Evolutionary conservation across 805 yeast species (phyloP), one percentile per base, ranked within the genome.

Genomic region (Blastobotrys peoriensis): DNA sequence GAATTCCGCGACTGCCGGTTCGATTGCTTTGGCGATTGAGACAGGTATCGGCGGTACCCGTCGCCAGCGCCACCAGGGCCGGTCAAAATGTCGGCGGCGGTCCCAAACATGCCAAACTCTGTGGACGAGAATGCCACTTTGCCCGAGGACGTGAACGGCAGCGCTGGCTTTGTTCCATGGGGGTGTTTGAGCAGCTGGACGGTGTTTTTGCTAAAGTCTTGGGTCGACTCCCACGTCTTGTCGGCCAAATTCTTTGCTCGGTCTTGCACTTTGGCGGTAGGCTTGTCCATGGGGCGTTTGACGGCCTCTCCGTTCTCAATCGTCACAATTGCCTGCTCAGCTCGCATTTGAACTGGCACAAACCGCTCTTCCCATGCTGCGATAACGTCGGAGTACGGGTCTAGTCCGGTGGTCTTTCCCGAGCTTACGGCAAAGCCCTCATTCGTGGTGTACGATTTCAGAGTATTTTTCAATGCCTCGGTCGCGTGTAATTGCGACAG

Each of bases 171-270:
- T 5, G 41, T 36, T 3, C 25, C 38, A 17, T 23, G 44, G 3
- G 53, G 52, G 38, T 53, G 54, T 25, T 47, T 52, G 23, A 50
- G 50, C 22, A 48, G 28, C 10, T 41, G 40, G 38, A 44, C 38
- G 22, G 52, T 30, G 30, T 44, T 28, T 9, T 42, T 41, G 17
- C 57, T 48, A 6, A 55, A 36, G 22, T 41, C 46, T 5, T 45
- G 44, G n/a, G 52, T 44, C 4, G 47, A 45, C 27, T 66, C 68
- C 2, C 75, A 73, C 3, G 76, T 74, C 54, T 68, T 71, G 34
- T 67, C 62, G 40, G 70, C 64, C 22, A 70, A 62, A 35, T 41
- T 27, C 52, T 71, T 44, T 35, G 50, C 53, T 17, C 45, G 42
- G 9, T 47, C 51, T 10, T 38, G 19, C 4, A 38, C 40, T 18